phyloP scores from a whole-genome alignment of 495 filamentous ascomycete species.

The Penicillium coffeae region DNA sequence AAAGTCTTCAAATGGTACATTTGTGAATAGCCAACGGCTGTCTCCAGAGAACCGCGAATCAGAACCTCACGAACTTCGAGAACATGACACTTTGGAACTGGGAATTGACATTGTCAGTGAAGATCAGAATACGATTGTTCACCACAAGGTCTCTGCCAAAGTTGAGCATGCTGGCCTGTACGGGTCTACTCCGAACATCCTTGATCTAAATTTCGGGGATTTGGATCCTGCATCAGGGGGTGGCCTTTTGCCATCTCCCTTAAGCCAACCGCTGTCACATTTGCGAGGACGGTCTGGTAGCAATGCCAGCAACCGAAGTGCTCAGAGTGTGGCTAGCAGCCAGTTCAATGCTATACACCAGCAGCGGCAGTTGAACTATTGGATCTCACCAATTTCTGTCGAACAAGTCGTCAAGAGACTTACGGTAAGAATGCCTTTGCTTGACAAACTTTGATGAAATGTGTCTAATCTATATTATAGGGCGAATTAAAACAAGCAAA shows the following conservation, averaged over 20 bases:
- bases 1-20: slow-evolving; percentile 97
- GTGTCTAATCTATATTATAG: slow-evolving; percentile 45
- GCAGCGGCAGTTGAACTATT: slow-evolving; percentile 69
- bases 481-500: slow-evolving; percentile 82
- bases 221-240: slow-evolving; percentile 68
- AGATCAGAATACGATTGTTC: slow-evolving; percentile 95
- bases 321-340: slow-evolving; percentile 52
- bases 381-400: slow-evolving; percentile 83
- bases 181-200: slow-evolving; percentile 58
- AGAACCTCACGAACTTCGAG: slow-evolving; percentile 85
- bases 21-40: slow-evolving; percentile 87
- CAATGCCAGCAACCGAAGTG: slow-evolving; percentile 57
- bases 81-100: slow-evolving; percentile 83
- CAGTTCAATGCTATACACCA: slow-evolving; percentile 59
- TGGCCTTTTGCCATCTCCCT: slow-evolving; percentile 60
- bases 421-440: slow-evolving; percentile 58
- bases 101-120: slow-evolving; percentile 98
- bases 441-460: background rate
- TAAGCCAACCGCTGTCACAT: slow-evolving; percentile 52
- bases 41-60: slow-evolving; percentile 93
- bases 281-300: slow-evolving; percentile 70
- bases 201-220: slow-evolving; percentile 88
- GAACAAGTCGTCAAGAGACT: slow-evolving; percentile 94
- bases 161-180: slow-evolving; percentile 90
- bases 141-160: slow-evolving; percentile 95